Evolutionary conservation across 2,329 filamentous ascomycete species (phyloP).

Genomic region (Aaosphaeria arxii): DNA sequence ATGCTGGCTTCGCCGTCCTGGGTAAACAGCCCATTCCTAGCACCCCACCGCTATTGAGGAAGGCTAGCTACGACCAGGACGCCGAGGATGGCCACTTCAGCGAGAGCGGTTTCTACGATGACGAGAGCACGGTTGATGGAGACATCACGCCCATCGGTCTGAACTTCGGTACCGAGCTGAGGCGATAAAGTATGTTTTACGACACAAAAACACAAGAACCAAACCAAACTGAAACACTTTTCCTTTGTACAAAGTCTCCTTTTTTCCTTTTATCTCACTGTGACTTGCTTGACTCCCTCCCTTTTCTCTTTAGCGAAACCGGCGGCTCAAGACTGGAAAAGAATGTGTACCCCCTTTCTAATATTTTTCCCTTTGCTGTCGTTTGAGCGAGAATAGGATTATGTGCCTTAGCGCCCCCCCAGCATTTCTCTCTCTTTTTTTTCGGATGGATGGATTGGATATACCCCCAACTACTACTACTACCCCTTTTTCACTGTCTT

Average conservation of each 20-base stretch:
- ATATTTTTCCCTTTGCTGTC: slow-evolving; percentile 3
- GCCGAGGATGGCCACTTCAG: slow-evolving; percentile 52
- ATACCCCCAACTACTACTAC: slow-evolving; percentile 15
- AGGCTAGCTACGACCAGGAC: slow-evolving; percentile 58
- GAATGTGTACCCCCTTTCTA: background rate
- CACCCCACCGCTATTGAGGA: slow-evolving; percentile 56
- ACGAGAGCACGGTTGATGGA: slow-evolving; percentile 47
- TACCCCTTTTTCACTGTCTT: background rate
- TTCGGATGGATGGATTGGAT: slow-evolving; percentile 16
- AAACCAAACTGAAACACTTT: slow-evolving; percentile 4
- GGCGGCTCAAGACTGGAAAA: too few species aligned
- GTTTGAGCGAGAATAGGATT: slow-evolving; percentile 6
- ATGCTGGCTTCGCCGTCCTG: slow-evolving; percentile 28
- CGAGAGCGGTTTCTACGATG: slow-evolving; percentile 48
- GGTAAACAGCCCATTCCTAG: slow-evolving; percentile 28
- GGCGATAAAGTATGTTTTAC: slow-evolving; percentile 1
- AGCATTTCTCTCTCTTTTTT: too few species aligned
- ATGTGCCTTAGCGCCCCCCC: too few species aligned
- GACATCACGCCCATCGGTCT: slow-evolving; percentile 30
- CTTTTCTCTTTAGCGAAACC: too few species aligned
- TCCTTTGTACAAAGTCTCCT: slow-evolving; percentile 9
- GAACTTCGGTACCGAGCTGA: slow-evolving; percentile 29
- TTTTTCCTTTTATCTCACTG: background rate
- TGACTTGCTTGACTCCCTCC: too few species aligned
- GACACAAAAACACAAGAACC: background rate